These are phyloP conservation scores for Linnemannia hyalina DNA, from an alignment of 192 early-diverging fungal genomes.

Conservation along the genomic window DNA sequence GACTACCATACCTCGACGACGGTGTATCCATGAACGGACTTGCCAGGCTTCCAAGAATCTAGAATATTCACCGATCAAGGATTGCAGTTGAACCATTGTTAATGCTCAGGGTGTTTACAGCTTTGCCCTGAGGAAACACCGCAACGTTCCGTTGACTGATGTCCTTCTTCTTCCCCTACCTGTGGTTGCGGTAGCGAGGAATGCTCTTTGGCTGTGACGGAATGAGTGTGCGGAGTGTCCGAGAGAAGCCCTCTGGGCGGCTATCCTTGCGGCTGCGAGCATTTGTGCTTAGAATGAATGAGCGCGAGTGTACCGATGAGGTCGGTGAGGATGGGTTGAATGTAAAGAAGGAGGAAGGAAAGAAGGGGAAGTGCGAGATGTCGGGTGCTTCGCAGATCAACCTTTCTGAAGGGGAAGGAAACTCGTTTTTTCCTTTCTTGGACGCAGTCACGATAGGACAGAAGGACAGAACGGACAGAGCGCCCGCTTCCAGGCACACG, in stretches of 20 bases:
- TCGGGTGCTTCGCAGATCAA: neutral
- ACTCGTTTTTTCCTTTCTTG: neutral
- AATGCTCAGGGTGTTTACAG: neutral
- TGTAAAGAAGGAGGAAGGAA: neutral
- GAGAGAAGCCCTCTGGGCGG: slow-evolving; percentile 18
- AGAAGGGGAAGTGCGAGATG: neutral
- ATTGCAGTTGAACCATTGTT: neutral
- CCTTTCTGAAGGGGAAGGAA: neutral
- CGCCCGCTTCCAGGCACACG: neutral
- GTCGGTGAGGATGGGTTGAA: neutral
- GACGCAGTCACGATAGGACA: neutral
- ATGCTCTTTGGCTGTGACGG: slow-evolving; percentile 36
- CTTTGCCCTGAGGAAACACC: too few relatives aligned
- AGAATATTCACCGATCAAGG: neutral
- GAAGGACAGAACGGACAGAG: too few relatives aligned
- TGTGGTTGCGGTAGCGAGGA: slow-evolving; percentile 29
- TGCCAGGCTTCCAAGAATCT: slow-evolving; percentile 53
- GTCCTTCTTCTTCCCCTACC: neutral
- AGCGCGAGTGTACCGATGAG: neutral
- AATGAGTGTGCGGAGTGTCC: slow-evolving; percentile 16
- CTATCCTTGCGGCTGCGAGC: slow-evolving; percentile 48
- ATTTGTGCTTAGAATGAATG: slow-evolving; percentile 16
- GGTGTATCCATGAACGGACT: slow-evolving; percentile 50
- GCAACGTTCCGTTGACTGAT: too few relatives aligned
- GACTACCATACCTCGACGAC: slow-evolving; percentile 33